phyloP scores from a whole-genome alignment of 164 flowering plant genomes.

The Euptelea pleiosperma region DNA sequence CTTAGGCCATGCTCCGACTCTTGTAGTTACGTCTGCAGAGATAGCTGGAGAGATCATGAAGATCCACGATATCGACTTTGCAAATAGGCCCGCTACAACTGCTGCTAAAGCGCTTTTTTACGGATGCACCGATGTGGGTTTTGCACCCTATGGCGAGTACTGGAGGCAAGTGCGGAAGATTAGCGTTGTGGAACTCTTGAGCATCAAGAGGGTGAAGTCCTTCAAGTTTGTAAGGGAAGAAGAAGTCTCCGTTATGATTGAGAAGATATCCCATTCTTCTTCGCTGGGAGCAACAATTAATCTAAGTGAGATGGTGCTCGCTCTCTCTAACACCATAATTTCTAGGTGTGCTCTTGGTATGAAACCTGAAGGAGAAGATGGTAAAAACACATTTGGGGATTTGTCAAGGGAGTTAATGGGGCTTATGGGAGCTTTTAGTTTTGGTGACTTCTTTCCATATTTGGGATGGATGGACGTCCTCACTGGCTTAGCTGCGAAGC shows the following conservation, averaged over 20 bases:
- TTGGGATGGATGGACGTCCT: constrained; percentile 9
- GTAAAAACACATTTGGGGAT: too few relatives aligned
- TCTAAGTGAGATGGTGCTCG: constrained; percentile 3
- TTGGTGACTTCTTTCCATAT: background rate
- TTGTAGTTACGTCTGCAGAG: constrained; percentile 5
- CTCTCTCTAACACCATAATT: constrained; percentile 4
- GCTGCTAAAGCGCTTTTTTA: constrained; percentile 1
- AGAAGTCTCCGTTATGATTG: constrained; percentile 2
- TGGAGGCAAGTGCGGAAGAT: constrained; percentile 11
- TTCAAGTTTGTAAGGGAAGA: constrained; percentile 12
- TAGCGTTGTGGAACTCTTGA: constrained; percentile 3
- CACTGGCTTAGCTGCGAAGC: background rate
- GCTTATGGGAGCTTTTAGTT: too few relatives aligned
- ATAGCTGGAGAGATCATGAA: constrained; percentile 5
- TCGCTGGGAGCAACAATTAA: background rate
- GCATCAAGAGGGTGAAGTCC: constrained; percentile 6
- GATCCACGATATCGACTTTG: constrained; percentile 6
- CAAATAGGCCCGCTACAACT: constrained; percentile 6
- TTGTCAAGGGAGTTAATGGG: too few relatives aligned
- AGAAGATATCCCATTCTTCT: background rate
- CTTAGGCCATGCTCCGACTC: background rate
- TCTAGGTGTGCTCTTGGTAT: constrained; percentile 8
- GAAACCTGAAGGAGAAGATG: background rate
- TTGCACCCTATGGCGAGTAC: constrained; percentile 12
- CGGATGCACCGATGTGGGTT: background rate